A percentile compares a stretch with the other conserved stretches of the same genome.
Conservation (phyloP, 2,329 filamentous ascomycete species). For the Pseudopyricularia cyperi region DNA sequence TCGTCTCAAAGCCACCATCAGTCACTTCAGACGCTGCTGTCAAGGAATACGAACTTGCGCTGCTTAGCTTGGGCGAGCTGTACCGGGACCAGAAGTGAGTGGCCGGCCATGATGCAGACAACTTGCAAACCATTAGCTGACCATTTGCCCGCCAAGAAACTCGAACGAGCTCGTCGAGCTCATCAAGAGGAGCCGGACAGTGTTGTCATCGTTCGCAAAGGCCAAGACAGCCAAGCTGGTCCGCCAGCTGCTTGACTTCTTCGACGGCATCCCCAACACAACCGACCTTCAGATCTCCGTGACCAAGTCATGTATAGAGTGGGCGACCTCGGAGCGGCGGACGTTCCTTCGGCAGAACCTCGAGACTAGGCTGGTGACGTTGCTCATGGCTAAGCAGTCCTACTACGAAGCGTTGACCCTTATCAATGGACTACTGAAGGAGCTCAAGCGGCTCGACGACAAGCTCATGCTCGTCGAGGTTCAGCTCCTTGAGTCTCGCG, state of each 20-base stretch:
- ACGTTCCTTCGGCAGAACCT: slow-evolving; percentile 97
- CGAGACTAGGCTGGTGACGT: slow-evolving; percentile 82
- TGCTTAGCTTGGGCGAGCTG: slow-evolving; percentile 81
- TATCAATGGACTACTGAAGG: slow-evolving; percentile 90
- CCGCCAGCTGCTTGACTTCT: slow-evolving; percentile 90
- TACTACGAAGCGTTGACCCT: slow-evolving; percentile 95
- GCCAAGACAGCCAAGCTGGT: slow-evolving; percentile 98
- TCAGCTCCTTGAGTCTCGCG: slow-evolving; percentile 88
- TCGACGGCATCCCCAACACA: slow-evolving; percentile 85
- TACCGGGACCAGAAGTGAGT: slow-evolving; percentile 79
- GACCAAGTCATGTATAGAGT: slow-evolving; percentile 99
- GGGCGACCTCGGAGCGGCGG: slow-evolving; percentile 87
- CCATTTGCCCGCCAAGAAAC: slow-evolving; percentile 36
- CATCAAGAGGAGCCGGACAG: slow-evolving; percentile 78
- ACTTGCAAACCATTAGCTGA: neutral
- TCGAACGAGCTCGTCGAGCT: slow-evolving; percentile 77
- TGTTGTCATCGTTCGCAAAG: slow-evolving; percentile 93
- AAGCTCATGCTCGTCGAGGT: slow-evolving; percentile 97
- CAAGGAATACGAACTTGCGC: slow-evolving; percentile 79
- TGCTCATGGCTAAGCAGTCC: slow-evolving; percentile 94
- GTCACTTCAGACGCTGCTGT: slow-evolving; percentile 73
- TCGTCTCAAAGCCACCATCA: slow-evolving; percentile 74
- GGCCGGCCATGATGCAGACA: slow-evolving; percentile 13
- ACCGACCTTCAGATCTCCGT: slow-evolving; percentile 88
- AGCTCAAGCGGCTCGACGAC: slow-evolving; percentile 96